Percentiles rank a stretch among this genome's conserved stretches.
These are phyloP conservation scores for Mucor racemosus DNA, from an alignment of 371 early-diverging fungal species.

Conservation along the genomic window DNA sequence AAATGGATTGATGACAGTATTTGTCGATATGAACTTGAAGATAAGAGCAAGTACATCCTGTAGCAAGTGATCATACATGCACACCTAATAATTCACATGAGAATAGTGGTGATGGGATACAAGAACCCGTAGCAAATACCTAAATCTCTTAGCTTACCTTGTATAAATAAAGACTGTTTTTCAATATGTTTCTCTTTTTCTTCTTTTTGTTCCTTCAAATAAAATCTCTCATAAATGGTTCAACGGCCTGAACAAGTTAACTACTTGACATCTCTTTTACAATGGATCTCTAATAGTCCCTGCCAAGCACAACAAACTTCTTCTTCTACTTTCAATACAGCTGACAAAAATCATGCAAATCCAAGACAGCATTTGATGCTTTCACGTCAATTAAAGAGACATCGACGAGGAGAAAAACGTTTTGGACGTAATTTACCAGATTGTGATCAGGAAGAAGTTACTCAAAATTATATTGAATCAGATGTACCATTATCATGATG, in stretches of 20 bases:
- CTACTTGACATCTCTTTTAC: slow-evolving; percentile 12
- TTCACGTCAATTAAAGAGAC: slow-evolving; percentile 23
- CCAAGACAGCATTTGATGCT: slow-evolving; percentile 26
- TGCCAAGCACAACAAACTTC: background rate
- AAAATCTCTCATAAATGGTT: background rate
- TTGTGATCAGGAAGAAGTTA: slow-evolving; percentile 8
- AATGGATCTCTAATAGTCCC: slow-evolving; percentile 13
- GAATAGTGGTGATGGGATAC: background rate
- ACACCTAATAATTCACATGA: background rate
- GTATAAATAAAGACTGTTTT: too few relatives aligned
- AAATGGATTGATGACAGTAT: slow-evolving; percentile 25
- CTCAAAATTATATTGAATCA: background rate
- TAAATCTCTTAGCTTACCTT: background rate
- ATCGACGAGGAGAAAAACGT: slow-evolving; percentile 9
- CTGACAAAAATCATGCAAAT: slow-evolving; percentile 15
- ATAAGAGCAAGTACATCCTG: slow-evolving; percentile 13
- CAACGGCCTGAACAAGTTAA: background rate
- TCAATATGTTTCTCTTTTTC: background rate
- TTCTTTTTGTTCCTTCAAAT: background rate
- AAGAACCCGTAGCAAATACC: background rate
- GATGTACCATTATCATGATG: background rate
- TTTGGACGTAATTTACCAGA: slow-evolving; percentile 16
- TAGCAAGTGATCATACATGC: background rate
- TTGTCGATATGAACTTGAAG: slow-evolving; percentile 17
- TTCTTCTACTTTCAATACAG: too few relatives aligned